Percentiles rank a stretch among this genome's conserved stretches.
Conservation (phyloP, 106 monocot genomes). For the Dendrobium officinale region DNA sequence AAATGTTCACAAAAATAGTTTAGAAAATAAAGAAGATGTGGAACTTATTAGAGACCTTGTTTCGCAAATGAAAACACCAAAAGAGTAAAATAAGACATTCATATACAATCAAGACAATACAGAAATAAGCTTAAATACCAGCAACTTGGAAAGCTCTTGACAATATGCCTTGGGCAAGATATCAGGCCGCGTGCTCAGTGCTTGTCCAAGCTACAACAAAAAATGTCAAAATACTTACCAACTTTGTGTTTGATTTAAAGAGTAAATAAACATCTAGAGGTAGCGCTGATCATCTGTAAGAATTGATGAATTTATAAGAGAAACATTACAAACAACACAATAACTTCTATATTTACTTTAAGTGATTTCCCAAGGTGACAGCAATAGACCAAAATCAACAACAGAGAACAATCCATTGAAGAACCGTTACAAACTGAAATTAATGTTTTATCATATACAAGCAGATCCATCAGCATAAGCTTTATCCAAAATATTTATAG, state of each 20-base stretch:
- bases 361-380: neutral
- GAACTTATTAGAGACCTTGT: too few relatives aligned
- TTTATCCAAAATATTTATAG: too few relatives aligned
- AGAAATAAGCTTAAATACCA: conserved; percentile 32
- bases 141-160: conserved; percentile 86
- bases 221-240: conserved; percentile 4
- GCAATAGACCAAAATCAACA: neutral
- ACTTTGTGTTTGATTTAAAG: neutral
- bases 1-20: neutral
- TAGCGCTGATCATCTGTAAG: neutral
- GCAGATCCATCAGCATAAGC: too few relatives aligned
- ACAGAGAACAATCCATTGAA: neutral
- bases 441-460: neutral
- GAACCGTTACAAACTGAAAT: neutral
- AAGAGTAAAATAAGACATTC: neutral
- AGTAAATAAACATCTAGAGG: conserved; percentile 2
- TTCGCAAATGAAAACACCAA: neutral
- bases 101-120: neutral
- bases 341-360: neutral
- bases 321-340: neutral
- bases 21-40: neutral
- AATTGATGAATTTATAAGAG: neutral
- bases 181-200: conserved; percentile 86
- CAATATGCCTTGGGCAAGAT: conserved; percentile 83
- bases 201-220: conserved; percentile 73